A percentile compares a stretch with the other conserved stretches of the same genome.
Evolutionary conservation across 352 stramenopile genomes (phyloP).

Genomic region (Globisporangium middletonii): DNA sequence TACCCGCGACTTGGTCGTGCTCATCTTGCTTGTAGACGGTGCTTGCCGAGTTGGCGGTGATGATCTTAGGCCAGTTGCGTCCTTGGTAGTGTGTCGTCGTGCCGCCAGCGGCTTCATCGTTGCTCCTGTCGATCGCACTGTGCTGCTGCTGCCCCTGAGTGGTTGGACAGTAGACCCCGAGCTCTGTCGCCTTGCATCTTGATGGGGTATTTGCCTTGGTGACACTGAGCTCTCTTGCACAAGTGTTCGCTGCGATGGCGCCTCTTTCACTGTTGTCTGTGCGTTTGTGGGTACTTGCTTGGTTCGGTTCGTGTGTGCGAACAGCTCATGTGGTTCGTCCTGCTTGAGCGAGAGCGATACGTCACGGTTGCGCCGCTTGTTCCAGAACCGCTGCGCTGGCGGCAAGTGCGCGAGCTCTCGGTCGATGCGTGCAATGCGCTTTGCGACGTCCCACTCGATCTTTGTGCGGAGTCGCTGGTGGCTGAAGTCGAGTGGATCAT

Average conservation of each 20-base stretch:
- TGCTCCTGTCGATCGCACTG: neutral
- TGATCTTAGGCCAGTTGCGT: no score
- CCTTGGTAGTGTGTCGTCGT: neutral
- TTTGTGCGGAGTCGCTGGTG: constrained; percentile 26
- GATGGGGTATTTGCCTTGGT: no score
- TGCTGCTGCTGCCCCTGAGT: neutral
- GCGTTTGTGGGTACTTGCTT: neutral
- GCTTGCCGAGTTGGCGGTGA: no score
- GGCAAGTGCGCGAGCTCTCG: constrained; percentile 46
- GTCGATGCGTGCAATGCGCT: constrained; percentile 62
- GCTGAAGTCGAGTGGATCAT: constrained; percentile 9
- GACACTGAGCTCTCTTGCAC: no score
- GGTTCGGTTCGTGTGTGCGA: neutral
- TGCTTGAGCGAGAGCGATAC: neutral
- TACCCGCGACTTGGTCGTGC: neutral
- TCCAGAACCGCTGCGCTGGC: constrained; percentile 47
- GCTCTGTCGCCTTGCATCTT: no score
- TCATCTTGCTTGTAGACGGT: neutral
- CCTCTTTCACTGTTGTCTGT: no score
- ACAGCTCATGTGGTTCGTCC: neutral
- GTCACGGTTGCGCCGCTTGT: constrained; percentile 14
- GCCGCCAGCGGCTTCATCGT: neutral
- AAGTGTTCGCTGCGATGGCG: no score
- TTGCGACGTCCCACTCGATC: constrained; percentile 67
- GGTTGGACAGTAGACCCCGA: neutral